phyloP scores from a whole-genome alignment of 345 rosid genomes.

The Luvunga scandens region DNA sequence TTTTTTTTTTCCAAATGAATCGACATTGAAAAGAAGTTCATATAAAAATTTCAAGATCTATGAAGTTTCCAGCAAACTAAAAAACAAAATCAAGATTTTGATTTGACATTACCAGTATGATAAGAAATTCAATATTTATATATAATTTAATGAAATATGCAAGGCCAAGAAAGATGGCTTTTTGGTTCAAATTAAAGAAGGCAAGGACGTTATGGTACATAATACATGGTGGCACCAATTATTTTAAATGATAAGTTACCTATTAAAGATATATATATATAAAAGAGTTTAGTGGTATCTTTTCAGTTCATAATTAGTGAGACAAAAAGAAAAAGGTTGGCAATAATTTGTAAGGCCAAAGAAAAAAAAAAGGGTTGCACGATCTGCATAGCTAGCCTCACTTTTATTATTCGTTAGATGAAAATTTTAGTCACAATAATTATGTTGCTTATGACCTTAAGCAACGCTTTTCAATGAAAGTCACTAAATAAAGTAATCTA shows the following conservation, averaged over 20 bases:
- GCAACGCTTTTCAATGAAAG: neutral
- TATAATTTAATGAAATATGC: no score
- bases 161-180: neutral
- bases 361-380: slow-evolving; percentile 8
- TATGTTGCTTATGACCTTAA: neutral
- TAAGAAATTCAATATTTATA: neutral
- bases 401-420: slow-evolving; percentile 8
- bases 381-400: slow-evolving; percentile 6
- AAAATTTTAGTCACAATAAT: slow-evolving; percentile 11
- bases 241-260: no score
- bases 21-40: neutral
- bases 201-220: no score
- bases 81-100: neutral
- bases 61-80: neutral
- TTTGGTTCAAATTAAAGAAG: slow-evolving; percentile 19
- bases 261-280: neutral
- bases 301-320: neutral
- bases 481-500: neutral
- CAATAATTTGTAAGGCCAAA: slow-evolving; percentile 6
- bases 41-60: neutral
- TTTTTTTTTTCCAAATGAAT: neutral
- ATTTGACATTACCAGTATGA: neutral
- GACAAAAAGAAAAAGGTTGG: slow-evolving; percentile 6
- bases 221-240: neutral
- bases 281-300: neutral